phyloP scores from a whole-genome alignment of 2,329 filamentous ascomycete species.

The Fusarium avenaceum region DNA sequence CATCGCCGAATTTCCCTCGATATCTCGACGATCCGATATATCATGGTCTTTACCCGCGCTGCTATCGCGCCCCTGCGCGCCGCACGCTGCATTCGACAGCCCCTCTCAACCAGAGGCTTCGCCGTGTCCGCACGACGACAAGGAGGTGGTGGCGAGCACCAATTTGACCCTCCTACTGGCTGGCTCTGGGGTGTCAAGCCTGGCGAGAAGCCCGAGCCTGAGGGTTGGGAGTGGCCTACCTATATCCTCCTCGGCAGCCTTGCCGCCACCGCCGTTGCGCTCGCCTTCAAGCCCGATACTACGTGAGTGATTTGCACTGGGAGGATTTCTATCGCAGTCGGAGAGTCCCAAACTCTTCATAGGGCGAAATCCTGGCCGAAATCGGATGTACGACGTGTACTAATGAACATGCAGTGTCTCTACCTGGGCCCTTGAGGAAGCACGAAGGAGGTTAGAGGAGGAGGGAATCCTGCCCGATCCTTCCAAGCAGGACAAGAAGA shows the following conservation, averaged over 20 bases:
- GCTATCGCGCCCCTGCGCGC: slow-evolving; percentile 55
- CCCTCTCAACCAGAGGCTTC: slow-evolving; percentile 56
- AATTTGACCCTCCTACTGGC: slow-evolving; percentile 90
- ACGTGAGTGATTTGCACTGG: slow-evolving; percentile 76
- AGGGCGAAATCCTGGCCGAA: slow-evolving; percentile 2
- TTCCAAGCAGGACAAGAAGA: slow-evolving; percentile 69
- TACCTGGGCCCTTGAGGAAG: slow-evolving; percentile 98
- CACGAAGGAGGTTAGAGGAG: slow-evolving; percentile 91
- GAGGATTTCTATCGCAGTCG: slow-evolving; percentile 1
- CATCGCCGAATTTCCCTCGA: slow-evolving; percentile 42
- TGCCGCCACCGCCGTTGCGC: slow-evolving; percentile 79
- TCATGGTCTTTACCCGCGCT: slow-evolving; percentile 56
- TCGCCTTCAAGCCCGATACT: slow-evolving; percentile 98
- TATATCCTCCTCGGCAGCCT: slow-evolving; percentile 87
- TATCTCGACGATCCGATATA: slow-evolving; percentile 37
- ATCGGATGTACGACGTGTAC: slow-evolving; percentile 34
- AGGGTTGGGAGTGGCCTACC: slow-evolving; percentile 94
- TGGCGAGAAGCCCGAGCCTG: slow-evolving; percentile 93
- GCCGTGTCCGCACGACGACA: slow-evolving; percentile 60
- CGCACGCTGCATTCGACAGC: slow-evolving; percentile 56
- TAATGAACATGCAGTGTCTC: slow-evolving; percentile 79
- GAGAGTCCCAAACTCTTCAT: background rate
- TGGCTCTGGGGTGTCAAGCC: slow-evolving; percentile 97
- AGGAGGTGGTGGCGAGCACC: slow-evolving; percentile 68
- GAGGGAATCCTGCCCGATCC: slow-evolving; percentile 94